Percentiles rank a stretch among this genome's conserved stretches.
phyloP scores from a whole-genome alignment of 768 basidiomycete species.

The Tephrocybe rancida region DNA sequence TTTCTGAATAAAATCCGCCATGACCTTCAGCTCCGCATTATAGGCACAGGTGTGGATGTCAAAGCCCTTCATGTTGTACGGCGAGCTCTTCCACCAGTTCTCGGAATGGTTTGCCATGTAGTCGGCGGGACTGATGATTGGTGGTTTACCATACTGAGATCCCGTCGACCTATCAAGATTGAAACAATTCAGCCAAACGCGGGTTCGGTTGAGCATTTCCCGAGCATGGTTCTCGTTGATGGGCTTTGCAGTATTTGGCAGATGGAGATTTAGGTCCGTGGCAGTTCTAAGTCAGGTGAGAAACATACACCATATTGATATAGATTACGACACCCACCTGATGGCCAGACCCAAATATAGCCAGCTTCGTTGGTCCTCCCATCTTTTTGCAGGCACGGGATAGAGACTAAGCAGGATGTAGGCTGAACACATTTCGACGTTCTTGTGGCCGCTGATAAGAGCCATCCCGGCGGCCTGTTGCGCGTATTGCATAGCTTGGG shows the following conservation, averaged over 20 bases:
- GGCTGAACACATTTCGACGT: conserved; percentile 83
- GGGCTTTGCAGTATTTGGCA: conserved; percentile 71
- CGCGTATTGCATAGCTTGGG: conserved; percentile 71
- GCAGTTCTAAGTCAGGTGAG: conserved; percentile 61
- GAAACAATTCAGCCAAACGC: conserved; percentile 90
- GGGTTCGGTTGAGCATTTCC: conserved; percentile 87
- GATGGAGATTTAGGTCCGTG: conserved; percentile 86
- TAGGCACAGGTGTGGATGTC: conserved; percentile 84
- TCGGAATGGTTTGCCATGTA: conserved; percentile 74
- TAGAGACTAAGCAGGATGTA: conserved; percentile 82
- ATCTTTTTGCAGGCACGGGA: conserved; percentile 71
- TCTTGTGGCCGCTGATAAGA: conserved; percentile 75
- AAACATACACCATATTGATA: not conserved
- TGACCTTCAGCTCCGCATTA: conserved; percentile 70
- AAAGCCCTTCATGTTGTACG: conserved; percentile 69
- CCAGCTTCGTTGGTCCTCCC: conserved; percentile 93
- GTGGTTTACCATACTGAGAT: conserved; percentile 86
- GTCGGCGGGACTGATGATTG: conserved; percentile 76
- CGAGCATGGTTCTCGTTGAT: conserved; percentile 81
- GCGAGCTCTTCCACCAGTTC: conserved; percentile 71
- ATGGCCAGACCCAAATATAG: conserved; percentile 89
- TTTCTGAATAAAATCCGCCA: conserved; percentile 58
- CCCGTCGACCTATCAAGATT: conserved; percentile 90
- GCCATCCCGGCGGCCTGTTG: conserved; percentile 78
- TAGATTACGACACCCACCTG: conserved; percentile 45